These are phyloP conservation scores for Blastocystis sp. DNA, from an alignment of 352 stramenopile species.

Conservation along the genomic window DNA sequence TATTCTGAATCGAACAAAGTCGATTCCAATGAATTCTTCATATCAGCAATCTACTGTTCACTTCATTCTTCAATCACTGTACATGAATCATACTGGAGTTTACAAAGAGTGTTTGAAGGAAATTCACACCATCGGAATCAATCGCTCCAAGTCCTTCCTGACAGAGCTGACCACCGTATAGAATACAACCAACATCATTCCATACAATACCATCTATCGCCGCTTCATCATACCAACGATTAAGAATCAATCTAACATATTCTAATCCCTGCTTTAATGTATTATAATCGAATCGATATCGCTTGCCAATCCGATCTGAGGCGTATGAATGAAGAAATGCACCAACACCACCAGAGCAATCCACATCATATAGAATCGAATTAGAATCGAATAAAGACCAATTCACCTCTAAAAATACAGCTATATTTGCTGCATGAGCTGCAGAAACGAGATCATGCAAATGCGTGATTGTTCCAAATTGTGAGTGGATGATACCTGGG, in stretches of 20 bases:
- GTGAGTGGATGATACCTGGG: constrained; percentile 1
- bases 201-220: constrained; percentile 39
- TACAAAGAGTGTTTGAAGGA: not conserved
- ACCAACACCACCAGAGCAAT: not conserved
- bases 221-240: constrained; percentile 2
- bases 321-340: not conserved
- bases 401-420: constrained; percentile 26
- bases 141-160: not conserved
- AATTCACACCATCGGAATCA: not conserved
- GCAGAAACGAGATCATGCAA: constrained; percentile 6
- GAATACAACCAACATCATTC: not conserved
- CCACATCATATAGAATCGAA: constrained; percentile 7
- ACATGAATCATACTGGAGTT: not conserved
- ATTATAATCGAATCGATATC: not conserved
- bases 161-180: not conserved
- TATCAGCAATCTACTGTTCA: not conserved
- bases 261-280: not conserved
- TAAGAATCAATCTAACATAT: not conserved
- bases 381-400: constrained; percentile 27
- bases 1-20: not conserved
- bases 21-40: not conserved
- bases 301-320: not conserved
- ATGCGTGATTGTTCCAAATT: constrained; percentile 41
- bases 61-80: not conserved
- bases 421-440: not conserved